Percentiles rank a stretch among this genome's conserved stretches.
phyloP scores from a whole-genome alignment of 805 yeast genomes.

The Ogataea sp. region DNA sequence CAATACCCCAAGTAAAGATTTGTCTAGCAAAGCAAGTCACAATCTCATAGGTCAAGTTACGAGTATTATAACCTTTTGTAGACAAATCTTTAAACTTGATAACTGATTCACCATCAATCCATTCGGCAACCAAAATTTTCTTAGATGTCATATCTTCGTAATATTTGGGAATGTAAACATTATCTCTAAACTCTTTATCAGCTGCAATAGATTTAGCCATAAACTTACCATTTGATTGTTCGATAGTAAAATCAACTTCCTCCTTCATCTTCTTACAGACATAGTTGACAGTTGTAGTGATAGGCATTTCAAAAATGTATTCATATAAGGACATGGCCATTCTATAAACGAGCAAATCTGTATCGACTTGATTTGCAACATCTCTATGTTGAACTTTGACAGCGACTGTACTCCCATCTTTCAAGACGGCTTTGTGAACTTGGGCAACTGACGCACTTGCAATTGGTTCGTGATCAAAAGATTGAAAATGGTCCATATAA shows the following conservation, averaged over 20 bases:
- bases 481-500: constrained; percentile 32
- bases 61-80: constrained; percentile 29
- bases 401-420: constrained; percentile 46
- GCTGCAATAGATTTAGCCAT: constrained; percentile 28
- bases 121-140: constrained; percentile 57
- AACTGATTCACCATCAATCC: constrained; percentile 67
- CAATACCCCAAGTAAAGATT: constrained; percentile 57
- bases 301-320: constrained; percentile 55
- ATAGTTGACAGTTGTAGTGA: constrained; percentile 46
- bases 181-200: constrained; percentile 33
- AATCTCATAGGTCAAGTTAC: constrained; percentile 40
- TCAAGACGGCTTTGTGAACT: constrained; percentile 48
- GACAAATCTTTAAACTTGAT: constrained; percentile 35
- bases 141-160: constrained; percentile 37
- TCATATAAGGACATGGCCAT: constrained; percentile 45
- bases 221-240: constrained; percentile 41
- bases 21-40: constrained; percentile 46
- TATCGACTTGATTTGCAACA: constrained; percentile 48
- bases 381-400: constrained; percentile 61
- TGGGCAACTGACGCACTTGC: constrained; percentile 77
- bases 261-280: constrained; percentile 47
- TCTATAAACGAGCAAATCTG: constrained; percentile 55
- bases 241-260: constrained; percentile 57
- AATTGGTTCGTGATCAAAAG: constrained; percentile 47
- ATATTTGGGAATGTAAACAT: constrained; percentile 48